phyloP scores from a whole-genome alignment of 225 moss, liverwort and hornwort species.

The Sphagnum tenellum region DNA sequence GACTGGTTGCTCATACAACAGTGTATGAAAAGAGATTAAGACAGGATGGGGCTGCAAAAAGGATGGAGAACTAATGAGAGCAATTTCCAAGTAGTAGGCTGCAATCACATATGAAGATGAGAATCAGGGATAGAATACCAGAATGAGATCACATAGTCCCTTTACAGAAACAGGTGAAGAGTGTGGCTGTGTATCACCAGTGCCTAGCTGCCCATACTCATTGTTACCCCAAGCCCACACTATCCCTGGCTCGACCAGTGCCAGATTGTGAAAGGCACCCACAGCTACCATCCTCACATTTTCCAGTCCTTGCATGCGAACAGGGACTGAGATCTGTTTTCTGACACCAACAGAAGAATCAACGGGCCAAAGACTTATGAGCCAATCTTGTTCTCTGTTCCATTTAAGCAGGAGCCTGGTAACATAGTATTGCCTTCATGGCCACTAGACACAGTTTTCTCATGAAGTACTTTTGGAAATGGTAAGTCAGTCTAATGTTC shows the following conservation, averaged over 20 bases:
- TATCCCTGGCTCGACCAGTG: conserved; percentile 37
- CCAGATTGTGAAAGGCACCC: conserved; percentile 59
- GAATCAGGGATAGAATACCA: conserved; percentile 11
- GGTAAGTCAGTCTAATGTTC: no score
- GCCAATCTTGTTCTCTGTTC: no score
- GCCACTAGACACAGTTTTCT: no score
- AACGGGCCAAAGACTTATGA: neutral
- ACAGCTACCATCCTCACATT: conserved; percentile 38
- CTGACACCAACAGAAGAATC: conserved; percentile 11
- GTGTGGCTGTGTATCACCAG: conserved; percentile 55
- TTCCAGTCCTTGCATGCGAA: conserved; percentile 31
- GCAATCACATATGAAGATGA: no score
- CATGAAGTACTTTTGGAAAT: no score
- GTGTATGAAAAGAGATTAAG: neutral
- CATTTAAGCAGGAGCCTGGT: no score
- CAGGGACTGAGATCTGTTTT: conserved; percentile 47
- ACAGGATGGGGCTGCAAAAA: neutral
- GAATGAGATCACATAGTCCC: conserved; percentile 25
- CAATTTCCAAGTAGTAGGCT: no score
- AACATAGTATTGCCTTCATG: no score
- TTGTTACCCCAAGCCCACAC: conserved; percentile 61
- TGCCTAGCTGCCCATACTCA: conserved; percentile 56
- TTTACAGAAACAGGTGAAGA: conserved; percentile 39
- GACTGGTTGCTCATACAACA: no score
- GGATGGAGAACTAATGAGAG: neutral